Base-by-base conservation (phyloP, 1,284 basidiomycete genomes). In the Apiotrichum laibachii region DNA sequence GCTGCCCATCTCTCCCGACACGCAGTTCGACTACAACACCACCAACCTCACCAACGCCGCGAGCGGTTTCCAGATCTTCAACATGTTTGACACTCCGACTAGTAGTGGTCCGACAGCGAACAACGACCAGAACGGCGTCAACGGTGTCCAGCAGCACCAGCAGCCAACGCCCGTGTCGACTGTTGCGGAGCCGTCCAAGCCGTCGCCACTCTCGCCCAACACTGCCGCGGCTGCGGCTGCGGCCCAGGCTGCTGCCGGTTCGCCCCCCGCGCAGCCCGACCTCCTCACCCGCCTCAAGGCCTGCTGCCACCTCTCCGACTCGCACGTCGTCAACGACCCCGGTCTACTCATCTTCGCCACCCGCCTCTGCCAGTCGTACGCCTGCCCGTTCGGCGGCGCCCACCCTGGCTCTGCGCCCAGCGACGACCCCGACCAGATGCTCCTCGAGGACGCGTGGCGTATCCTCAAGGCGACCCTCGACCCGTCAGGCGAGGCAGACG, bases 241-340 rank as follows among this genome's bases (percentile, higher is more conserved):
- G 21, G 53, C 43, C n/a, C 31, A 50, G 5, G 50, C 50, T 15
- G 56, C 56, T 10, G 39, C 50, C 19, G 46, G 59, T 6, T 31
- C 48, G 3, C 37, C 67, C 4, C 50, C 62, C 4, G 42, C 54
- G 11, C 73, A 76, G 57, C 71, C 74, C 5, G 77, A 78, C 53
- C 67, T 79, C 21, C 68, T 79, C 22, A 73, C 74, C 5, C 71
- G 77, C 11, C 63, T 79, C 26, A 73, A 76, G 59, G 63, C 66
- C 47, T 79, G 77, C 62, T 79, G 77, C 59, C 76, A 77, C 62
- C 60, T 79, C 15, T 72, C 72, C 43, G 77, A 79, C 59, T 71
- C 71, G 34, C 76, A 77, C 65, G 77, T 78, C 44, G 72, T 77
- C 53, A 76, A 76, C 62, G 77, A 79, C 53, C 76, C 77, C 0